Evolutionary conservation across 768 basidiomycete genomes (phyloP).

Genomic region (Trametes gibbosa): DNA sequence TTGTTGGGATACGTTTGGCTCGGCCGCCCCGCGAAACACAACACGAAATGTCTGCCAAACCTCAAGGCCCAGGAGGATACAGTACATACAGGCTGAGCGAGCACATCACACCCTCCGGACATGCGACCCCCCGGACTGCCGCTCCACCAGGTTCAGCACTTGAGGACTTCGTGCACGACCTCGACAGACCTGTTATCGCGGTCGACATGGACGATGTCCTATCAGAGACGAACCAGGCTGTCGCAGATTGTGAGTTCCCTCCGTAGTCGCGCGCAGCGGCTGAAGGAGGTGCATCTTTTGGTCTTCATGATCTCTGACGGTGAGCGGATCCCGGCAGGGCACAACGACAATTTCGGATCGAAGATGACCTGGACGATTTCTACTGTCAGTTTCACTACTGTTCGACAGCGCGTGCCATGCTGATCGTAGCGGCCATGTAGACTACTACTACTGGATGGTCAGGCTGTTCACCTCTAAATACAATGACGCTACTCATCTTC

Average conservation of each 20-base stretch:
- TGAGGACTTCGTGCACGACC: constrained; percentile 15
- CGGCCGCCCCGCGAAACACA: not conserved
- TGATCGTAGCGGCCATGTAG: constrained; percentile 28
- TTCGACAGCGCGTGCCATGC: not conserved
- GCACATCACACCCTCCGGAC: constrained; percentile 6
- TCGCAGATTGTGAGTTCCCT: constrained; percentile 52
- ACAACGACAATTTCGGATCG: constrained; percentile 58
- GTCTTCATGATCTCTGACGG: no score
- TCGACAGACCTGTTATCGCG: constrained; percentile 46
- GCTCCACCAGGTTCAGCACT: constrained; percentile 23
- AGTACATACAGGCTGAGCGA: not conserved
- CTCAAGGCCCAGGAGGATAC: not conserved
- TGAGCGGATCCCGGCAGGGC: constrained; percentile 44
- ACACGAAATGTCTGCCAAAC: not conserved
- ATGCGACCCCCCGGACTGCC: constrained; percentile 8
- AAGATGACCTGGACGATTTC: constrained; percentile 55
- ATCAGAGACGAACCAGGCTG: constrained; percentile 54
- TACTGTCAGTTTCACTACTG: constrained; percentile 45
- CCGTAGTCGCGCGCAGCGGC: no score
- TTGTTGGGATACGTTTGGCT: not conserved
- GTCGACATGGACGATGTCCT: constrained; percentile 71
- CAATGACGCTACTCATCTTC: not conserved
- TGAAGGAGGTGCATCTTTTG: no score
- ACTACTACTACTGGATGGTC: constrained; percentile 80
- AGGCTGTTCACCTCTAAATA: no score